Percentiles rank a stretch among this genome's conserved stretches.
Conservation (phyloP, 1,284 basidiomycete species). For the Lentinus polychrous region DNA sequence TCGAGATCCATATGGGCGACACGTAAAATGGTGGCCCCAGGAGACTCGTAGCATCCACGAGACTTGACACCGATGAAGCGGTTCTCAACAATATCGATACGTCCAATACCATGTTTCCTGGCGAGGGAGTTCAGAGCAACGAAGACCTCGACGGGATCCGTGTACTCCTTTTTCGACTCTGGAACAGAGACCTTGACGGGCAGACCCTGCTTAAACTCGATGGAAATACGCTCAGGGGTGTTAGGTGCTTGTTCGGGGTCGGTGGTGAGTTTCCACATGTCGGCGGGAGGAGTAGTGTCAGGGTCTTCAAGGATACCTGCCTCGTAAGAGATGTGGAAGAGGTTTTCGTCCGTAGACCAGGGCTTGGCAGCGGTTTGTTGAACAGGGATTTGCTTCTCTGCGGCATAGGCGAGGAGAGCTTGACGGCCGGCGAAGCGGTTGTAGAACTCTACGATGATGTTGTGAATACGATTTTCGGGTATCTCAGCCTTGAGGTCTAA, state of each 20-base stretch:
- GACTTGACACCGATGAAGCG: conserved; percentile 99
- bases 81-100: conserved; percentile 99
- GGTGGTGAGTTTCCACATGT: conserved; percentile 99
- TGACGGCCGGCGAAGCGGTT: conserved; percentile 94
- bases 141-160: conserved; percentile 96
- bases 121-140: conserved; percentile 87
- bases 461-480: neutral
- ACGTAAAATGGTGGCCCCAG: conserved; percentile 93
- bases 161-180: conserved; percentile 51
- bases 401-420: conserved; percentile 88
- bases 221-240: conserved; percentile 73
- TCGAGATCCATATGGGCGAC: conserved; percentile 95
- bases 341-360: conserved; percentile 99
- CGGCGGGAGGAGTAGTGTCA: conserved; percentile 88
- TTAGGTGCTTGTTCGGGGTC: conserved; percentile 81
- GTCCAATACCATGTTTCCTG: conserved; percentile 91
- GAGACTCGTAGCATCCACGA: conserved; percentile 97
- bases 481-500: neutral
- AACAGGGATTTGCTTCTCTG: conserved; percentile 87
- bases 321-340: conserved; percentile 99
- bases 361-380: conserved; percentile 95
- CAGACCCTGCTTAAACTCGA: conserved; percentile 84
- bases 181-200: conserved; percentile 74
- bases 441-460: conserved; percentile 86
- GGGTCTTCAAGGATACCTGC: conserved; percentile 98